phyloP scores from a whole-genome alignment of 2,329 filamentous ascomycete genomes.

The Aspergillus alliaceus region DNA sequence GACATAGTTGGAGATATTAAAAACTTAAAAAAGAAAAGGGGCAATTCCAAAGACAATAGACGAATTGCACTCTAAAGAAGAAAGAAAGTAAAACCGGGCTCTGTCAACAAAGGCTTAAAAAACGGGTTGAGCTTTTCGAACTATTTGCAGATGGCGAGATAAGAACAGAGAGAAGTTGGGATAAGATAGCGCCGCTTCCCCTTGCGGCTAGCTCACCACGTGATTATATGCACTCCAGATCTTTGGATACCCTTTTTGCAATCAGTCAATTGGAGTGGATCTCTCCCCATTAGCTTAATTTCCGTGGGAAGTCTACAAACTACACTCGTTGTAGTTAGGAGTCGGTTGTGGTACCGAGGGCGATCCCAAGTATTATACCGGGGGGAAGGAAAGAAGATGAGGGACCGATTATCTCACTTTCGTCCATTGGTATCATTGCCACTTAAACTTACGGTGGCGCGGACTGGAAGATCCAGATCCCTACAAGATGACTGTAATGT shows the following conservation, averaged over 20 bases:
- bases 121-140: background rate
- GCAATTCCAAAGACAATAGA: background rate
- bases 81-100: background rate
- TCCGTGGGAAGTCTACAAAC: background rate
- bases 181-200: background rate
- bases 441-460: no score
- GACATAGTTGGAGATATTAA: slow-evolving; percentile 34
- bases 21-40: background rate
- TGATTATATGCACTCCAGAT: background rate
- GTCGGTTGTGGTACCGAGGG: background rate
- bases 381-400: no score
- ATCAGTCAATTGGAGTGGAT: background rate
- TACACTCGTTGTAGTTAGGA: background rate
- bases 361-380: no score
- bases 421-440: no score
- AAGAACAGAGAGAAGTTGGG: background rate
- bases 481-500: no score
- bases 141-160: background rate
- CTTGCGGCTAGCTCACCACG: background rate
- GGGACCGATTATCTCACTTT: background rate
- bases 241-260: background rate
- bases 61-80: background rate
- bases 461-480: no score
- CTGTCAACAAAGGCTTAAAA: no score
- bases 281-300: slow-evolving; percentile 1